These are phyloP conservation scores for Akanthomyces uredinophilus DNA, from an alignment of 2,329 filamentous ascomycete species.

Conservation along the genomic window DNA sequence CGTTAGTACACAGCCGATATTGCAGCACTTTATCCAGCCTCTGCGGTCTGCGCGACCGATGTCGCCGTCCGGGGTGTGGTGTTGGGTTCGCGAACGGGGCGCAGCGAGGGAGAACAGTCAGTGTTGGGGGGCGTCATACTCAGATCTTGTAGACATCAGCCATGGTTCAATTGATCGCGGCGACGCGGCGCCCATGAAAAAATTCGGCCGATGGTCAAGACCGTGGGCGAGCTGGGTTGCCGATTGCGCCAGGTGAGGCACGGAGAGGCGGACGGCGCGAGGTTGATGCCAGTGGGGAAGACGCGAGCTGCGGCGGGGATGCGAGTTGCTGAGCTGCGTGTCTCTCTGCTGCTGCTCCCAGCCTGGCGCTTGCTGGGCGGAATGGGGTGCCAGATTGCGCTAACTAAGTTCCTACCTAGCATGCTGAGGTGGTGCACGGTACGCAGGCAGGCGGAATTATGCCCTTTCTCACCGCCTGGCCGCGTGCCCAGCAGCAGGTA, in stretches of 20 bases:
- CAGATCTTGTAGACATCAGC: conserved; percentile 40
- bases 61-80: background rate
- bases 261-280: conserved; percentile 8
- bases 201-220: conserved; percentile 14
- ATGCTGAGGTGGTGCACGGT: background rate
- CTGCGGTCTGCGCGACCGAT: background rate
- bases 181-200: conserved; percentile 40
- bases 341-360: background rate
- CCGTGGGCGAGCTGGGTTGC: conserved; percentile 54
- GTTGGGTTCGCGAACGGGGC: background rate
- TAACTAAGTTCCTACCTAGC: no score
- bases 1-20: background rate
- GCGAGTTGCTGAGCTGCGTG: conserved; percentile 5
- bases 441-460: background rate
- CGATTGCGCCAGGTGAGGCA: conserved; percentile 1
- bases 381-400: background rate
- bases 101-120: conserved; percentile 10
- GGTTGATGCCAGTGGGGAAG: conserved; percentile 15
- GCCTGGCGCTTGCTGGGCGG: background rate
- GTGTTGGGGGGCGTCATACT: conserved; percentile 33
- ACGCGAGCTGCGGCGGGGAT: conserved; percentile 15
- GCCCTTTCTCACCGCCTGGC: background rate
- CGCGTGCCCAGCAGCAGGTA: no score
- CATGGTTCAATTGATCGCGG: conserved; percentile 43
- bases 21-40: background rate